Conservation (phyloP, 139 green algal species). For the Ettlia oleoabundans region DNA sequence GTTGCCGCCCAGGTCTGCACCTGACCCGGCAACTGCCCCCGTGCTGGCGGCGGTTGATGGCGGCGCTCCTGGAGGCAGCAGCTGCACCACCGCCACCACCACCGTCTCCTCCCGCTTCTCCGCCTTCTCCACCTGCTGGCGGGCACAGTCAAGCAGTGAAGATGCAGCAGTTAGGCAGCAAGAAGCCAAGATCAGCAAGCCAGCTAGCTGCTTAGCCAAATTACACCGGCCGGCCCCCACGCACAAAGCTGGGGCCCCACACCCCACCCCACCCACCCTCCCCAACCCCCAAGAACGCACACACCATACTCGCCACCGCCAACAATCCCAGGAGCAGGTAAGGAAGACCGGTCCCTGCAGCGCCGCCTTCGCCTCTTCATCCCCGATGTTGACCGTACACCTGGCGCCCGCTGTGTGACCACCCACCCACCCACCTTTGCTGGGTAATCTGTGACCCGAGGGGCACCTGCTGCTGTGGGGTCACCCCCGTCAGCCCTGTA, state of each 20-base stretch:
- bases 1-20: background rate
- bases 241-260: too few relatives aligned
- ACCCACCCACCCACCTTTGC: too few relatives aligned
- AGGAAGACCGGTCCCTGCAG: too few relatives aligned
- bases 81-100: constrained; percentile 61
- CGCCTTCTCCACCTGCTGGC: constrained; percentile 56
- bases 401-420: too few relatives aligned
- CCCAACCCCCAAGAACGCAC: too few relatives aligned
- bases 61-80: constrained; percentile 22
- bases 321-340: too few relatives aligned
- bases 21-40: background rate
- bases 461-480: constrained; percentile 11
- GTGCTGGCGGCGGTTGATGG: background rate
- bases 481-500: constrained; percentile 32
- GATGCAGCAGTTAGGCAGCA: background rate
- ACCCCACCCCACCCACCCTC: too few relatives aligned
- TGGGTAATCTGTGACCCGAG: constrained; percentile 60
- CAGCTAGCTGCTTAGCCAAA: too few relatives aligned
- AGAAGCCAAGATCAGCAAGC: background rate
- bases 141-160: background rate
- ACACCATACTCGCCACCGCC: too few relatives aligned
- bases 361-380: too few relatives aligned
- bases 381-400: too few relatives aligned
- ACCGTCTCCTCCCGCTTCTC: constrained; percentile 61
- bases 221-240: too few relatives aligned